Base-by-base conservation (phyloP, 2,329 filamentous ascomycete species). In the Magnaporthiopsis rhizophila region DNA sequence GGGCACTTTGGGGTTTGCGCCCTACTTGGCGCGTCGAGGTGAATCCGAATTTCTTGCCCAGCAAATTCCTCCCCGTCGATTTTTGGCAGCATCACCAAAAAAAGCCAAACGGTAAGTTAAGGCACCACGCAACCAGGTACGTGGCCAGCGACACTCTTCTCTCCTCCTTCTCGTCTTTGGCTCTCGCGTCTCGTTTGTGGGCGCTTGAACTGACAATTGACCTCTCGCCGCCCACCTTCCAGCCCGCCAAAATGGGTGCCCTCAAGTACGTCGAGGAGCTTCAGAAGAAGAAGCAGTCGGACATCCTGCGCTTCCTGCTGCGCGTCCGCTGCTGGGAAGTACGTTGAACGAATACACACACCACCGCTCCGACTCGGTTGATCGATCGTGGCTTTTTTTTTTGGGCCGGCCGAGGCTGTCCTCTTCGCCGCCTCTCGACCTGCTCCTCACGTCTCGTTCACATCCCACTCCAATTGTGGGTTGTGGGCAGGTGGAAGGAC, bases 241-340 rank as follows among this genome's bases (percentile, higher is more conserved):
- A 68, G 73, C 72, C 72, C 85, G 83, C 77, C 79, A 86, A 94
- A 88, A 97, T 97, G 95, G 95, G 95, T 91, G 94, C 94, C 86
- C 92, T 97, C 83, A 99, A 99, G 86, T 99, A 97, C 87, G 92
- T 99, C 85, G 96, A 99, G 89, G 95, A 99, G 89, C 90, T 99
- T 86, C 92, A 97, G 83, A 98, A 99, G 92, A 97, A 97, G 92
- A 99, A 99, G 92, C 95, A 99, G 90, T 97, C 92, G 82, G 95
- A 99, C 88, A 90, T 99, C 79, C 91, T 98, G 86, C 93, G 93
- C 86, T 99, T 99, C 89, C 90, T 99, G 85, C 92, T 97, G 83
- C 94, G 92, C 82, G 92, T 97, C 80, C 93, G 95, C 85, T 99
- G 95, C 93, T 99, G 95, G 95, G 95, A 99, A 91, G 94, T 94